These are phyloP conservation scores for Starmera pachycereana DNA, from an alignment of 805 yeast genomes.

Conservation along the genomic window DNA sequence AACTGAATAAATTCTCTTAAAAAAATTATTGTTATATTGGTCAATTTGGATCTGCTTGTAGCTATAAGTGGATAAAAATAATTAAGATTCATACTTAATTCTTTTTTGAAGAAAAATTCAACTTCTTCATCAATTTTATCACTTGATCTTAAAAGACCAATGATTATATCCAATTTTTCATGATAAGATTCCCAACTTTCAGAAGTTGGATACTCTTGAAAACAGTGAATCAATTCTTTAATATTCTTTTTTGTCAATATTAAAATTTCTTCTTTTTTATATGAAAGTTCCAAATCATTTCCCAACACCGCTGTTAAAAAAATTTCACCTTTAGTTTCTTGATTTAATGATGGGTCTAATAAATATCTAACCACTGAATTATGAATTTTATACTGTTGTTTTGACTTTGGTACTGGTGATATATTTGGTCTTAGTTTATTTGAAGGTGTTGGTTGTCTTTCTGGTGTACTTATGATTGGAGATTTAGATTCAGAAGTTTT, in stretches of 20 bases:
- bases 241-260: conserved; percentile 3
- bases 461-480: not conserved
- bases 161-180: conserved; percentile 10
- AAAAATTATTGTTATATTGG: conserved; percentile 10
- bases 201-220: conserved; percentile 11
- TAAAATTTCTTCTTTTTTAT: conserved; percentile 3
- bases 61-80: conserved; percentile 1
- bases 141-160: conserved; percentile 12
- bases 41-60: conserved; percentile 11
- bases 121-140: no score
- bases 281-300: conserved; percentile 8
- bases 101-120: no score
- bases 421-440: not conserved
- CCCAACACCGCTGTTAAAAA: conserved; percentile 12
- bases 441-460: not conserved
- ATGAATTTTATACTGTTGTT: not conserved
- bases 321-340: conserved; percentile 3
- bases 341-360: not conserved
- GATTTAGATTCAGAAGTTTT: not conserved
- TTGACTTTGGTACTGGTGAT: not conserved
- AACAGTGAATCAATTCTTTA: conserved; percentile 4
- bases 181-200: conserved; percentile 13
- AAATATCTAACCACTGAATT: not conserved
- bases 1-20: conserved; percentile 15
- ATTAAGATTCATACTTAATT: no score